A percentile compares a stretch with the other conserved stretches of the same genome.
Evolutionary conservation across 1,284 basidiomycete genomes (phyloP).

Genomic region (Kalmanozyma brasiliensis): DNA sequence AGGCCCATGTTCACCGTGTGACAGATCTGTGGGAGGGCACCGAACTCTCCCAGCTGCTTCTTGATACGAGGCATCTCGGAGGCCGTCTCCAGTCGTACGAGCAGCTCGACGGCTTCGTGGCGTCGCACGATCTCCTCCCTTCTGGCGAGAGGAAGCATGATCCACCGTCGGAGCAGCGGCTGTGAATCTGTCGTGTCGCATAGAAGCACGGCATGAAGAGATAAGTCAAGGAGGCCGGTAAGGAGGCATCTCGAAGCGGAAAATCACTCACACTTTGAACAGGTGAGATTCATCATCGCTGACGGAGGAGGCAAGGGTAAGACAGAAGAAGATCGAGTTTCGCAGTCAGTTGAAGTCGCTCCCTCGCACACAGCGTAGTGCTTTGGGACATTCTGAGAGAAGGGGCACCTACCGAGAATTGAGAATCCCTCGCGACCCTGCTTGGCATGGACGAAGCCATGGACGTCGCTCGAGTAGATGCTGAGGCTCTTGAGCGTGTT

Average conservation of each 20-base stretch:
- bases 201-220: neutral
- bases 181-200: constrained; percentile 16
- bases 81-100: constrained; percentile 24
- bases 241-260: too few relatives aligned
- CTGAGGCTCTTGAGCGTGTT: constrained; percentile 41
- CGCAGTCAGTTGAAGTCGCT: too few relatives aligned
- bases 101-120: constrained; percentile 41
- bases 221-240: too few relatives aligned
- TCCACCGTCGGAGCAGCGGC: constrained; percentile 31
- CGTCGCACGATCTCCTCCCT: constrained; percentile 21
- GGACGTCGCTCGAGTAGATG: constrained; percentile 33
- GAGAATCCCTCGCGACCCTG: constrained; percentile 33
- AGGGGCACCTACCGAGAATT: constrained; percentile 25
- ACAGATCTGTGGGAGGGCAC: constrained; percentile 26
- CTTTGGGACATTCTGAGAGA: neutral
- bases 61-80: constrained; percentile 22
- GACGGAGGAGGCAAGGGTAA: neutral
- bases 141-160: constrained; percentile 33
- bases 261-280: constrained; percentile 27
- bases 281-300: constrained; percentile 35
- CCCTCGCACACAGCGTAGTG: too few relatives aligned
- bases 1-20: constrained; percentile 33
- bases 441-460: constrained; percentile 39
- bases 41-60: constrained; percentile 17
- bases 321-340: too few relatives aligned